Conservation (phyloP, 345 rosid genomes). For the Linum trigynum region DNA sequence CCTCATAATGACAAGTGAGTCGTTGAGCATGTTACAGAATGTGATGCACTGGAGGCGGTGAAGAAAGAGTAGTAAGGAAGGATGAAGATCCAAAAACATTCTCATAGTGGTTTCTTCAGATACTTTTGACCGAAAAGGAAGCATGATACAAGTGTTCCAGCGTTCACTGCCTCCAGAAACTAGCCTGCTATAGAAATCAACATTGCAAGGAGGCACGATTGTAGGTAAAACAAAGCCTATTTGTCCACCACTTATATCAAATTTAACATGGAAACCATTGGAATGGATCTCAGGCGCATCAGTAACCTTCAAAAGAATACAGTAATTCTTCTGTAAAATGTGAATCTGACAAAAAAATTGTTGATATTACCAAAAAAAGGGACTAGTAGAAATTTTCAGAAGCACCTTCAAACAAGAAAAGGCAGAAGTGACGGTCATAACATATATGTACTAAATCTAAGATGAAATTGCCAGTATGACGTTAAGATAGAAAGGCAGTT, state of each 20-base stretch:
- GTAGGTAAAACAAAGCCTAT: conserved; percentile 95
- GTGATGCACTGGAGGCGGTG: conserved; percentile 69
- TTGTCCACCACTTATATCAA: conserved; percentile 80
- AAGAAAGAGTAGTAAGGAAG: conserved; percentile 81
- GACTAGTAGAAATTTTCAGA: not conserved
- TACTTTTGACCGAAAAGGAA: conserved; percentile 66
- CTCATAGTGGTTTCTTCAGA: conserved; percentile 48
- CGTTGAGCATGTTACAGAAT: conserved; percentile 54
- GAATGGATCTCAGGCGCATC: conserved; percentile 98
- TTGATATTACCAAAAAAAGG: not conserved
- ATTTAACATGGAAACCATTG: conserved; percentile 87
- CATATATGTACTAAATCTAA: too few relatives aligned
- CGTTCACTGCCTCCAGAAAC: conserved; percentile 25
- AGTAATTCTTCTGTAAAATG: not conserved
- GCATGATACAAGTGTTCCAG: conserved; percentile 88
- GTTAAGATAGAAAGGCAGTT: too few relatives aligned
- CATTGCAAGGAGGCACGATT: conserved; percentile 55
- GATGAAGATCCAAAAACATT: conserved; percentile 89
- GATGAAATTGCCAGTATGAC: not conserved
- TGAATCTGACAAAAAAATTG: not conserved
- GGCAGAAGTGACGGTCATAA: too few relatives aligned
- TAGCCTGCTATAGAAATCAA: conserved; percentile 42
- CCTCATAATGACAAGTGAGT: conserved; percentile 61
- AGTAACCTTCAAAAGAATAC: conserved; percentile 52
- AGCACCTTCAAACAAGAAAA: too few relatives aligned